These are phyloP conservation scores for Mesembryanthemum crystallinum DNA, from an alignment of 148 eudicot genomes.

Conservation along the genomic window DNA sequence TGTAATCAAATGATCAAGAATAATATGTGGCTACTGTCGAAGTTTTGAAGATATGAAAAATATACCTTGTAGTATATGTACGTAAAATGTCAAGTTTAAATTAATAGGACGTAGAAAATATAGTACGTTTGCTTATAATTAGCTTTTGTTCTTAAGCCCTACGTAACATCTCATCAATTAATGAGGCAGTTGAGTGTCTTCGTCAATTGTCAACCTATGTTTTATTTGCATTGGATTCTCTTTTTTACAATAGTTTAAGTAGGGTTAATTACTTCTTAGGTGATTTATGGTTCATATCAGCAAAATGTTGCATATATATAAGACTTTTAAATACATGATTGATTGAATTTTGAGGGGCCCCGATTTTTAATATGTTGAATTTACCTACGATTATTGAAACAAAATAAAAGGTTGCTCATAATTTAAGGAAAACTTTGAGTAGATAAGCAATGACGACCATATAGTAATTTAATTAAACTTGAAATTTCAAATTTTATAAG, in stretches of 20 bases:
- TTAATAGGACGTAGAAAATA: constrained; percentile 2
- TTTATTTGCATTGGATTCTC: not conserved
- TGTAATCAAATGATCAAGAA: not conserved
- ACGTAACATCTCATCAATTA: constrained; percentile 11
- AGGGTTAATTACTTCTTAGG: not conserved
- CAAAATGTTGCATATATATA: too few relatives aligned
- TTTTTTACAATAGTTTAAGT: not conserved
- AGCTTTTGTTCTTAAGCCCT: not conserved
- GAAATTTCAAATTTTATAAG: too few relatives aligned
- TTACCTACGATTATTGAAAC: too few relatives aligned
- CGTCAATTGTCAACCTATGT: too few relatives aligned
- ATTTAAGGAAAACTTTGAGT: too few relatives aligned
- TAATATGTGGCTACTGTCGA: not conserved
- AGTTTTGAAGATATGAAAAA: not conserved
- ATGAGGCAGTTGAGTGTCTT: constrained; percentile 13
- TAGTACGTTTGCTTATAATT: not conserved
- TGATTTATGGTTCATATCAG: not conserved
- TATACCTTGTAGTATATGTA: too few relatives aligned
- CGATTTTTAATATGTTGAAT: too few relatives aligned
- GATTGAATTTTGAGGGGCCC: too few relatives aligned
- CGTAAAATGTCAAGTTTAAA: constrained; percentile 1
- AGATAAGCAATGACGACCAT: too few relatives aligned
- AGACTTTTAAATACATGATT: too few relatives aligned
- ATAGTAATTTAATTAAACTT: too few relatives aligned
- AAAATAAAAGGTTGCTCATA: too few relatives aligned